Base-by-base conservation (phyloP, 106 monocot species). In the Acorus calamus region DNA sequence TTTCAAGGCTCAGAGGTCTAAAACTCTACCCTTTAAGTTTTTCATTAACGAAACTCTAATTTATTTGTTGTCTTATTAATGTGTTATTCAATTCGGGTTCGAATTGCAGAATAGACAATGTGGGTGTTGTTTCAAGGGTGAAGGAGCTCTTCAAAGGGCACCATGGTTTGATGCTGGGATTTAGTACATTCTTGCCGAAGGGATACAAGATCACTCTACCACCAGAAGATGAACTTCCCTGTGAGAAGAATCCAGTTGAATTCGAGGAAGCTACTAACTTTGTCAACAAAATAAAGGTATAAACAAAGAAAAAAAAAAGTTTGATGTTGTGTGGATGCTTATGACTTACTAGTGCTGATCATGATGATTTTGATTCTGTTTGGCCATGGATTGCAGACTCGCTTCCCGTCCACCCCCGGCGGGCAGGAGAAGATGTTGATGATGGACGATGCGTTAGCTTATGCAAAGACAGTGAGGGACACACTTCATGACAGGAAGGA, bases 271-370 rank as follows among this genome's bases (percentile, higher is more conserved):
- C 88, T 8, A 78, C 84, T 14, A 78, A 65, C 64, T 88, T 84
- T 73, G 88, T 88, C 46, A 84, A 88, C 67, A 84, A 84, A 76
- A 81, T 88, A 51, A 88, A 88, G 78, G 88, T 84, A 70, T 57
- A 42, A 28, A 28, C 28, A 28, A 28, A 28, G 28, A n/a, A n/a
- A n/a, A 28, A 28, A 28, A 28, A 28, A 28, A 28, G 28, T 28
- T 28, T 28, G 28, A 28, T 28, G 28, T 28, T 28, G 28, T 28
- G 28, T 28, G 28, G 28, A 28, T 28, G 28, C 28, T 28, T 28
- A 28, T 28, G 28, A 28, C 28, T 28, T 28, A 1, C 28, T 28
- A 28, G 28, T 28, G 28, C 28, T 28, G 28, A 28, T 28, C 28
- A 28, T 28, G 28, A 28, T 28, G 28, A 1, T 28, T 28, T 28